Conservation (phyloP, 2,329 filamentous ascomycete genomes). For the Metarhizium sp. region DNA sequence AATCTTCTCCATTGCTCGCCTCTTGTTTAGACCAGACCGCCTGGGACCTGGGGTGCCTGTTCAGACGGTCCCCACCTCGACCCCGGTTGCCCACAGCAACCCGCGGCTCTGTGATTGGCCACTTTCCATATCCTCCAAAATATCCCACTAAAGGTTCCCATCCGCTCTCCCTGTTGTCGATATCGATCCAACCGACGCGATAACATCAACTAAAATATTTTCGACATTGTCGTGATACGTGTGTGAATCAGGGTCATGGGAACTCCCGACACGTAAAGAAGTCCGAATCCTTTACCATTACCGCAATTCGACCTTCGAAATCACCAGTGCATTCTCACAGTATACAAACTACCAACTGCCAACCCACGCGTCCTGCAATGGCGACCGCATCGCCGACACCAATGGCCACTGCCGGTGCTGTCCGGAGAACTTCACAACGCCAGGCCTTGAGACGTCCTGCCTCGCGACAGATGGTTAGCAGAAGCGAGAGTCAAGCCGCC, state of each 20-base stretch:
- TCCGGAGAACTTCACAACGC: conserved; percentile 45
- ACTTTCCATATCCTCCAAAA: conserved; percentile 15
- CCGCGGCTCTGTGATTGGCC: conserved; percentile 20
- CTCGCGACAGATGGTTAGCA: conserved; percentile 34
- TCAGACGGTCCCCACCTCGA: neutral
- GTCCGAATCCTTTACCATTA: conserved; percentile 14
- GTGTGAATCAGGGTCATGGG: conserved; percentile 26
- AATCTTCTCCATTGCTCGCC: neutral
- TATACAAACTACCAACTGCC: conserved; percentile 9
- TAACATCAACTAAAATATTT: conserved; percentile 23
- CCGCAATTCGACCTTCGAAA: conserved; percentile 2
- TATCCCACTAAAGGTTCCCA: conserved; percentile 8
- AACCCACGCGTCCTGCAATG: conserved; percentile 26
- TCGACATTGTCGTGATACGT: neutral
- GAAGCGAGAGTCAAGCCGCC: conserved; percentile 35
- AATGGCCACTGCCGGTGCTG: conserved; percentile 38
- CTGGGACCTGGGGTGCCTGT: neutral
- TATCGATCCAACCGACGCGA: conserved; percentile 17
- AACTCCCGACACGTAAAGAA: conserved; percentile 28
- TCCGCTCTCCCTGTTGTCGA: conserved; percentile 6
- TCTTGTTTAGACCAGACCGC: neutral
- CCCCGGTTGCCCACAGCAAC: conserved; percentile 22
- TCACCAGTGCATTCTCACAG: neutral
- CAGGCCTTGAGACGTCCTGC: conserved; percentile 43
- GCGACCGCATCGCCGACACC: conserved; percentile 47